These are phyloP conservation scores for Exophiala sideris DNA, from an alignment of 2,329 filamentous ascomycete species.

Conservation along the genomic window DNA sequence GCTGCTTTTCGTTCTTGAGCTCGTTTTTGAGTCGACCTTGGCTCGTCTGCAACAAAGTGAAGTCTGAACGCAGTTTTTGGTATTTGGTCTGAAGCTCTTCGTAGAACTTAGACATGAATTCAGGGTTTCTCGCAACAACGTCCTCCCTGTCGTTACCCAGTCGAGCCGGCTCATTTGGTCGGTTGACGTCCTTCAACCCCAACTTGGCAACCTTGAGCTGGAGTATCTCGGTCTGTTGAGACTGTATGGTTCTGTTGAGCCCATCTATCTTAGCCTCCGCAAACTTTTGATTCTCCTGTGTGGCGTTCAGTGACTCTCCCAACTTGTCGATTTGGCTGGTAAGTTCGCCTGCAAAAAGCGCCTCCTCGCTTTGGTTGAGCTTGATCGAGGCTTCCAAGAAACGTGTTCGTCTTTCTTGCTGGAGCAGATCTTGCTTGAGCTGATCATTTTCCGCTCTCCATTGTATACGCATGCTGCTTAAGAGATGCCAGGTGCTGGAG, in stretches of 20 bases:
- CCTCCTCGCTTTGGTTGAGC: too few relatives aligned
- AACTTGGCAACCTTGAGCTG: neutral
- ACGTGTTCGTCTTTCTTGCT: too few relatives aligned
- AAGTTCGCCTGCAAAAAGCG: too few relatives aligned
- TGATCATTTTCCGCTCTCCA: too few relatives aligned
- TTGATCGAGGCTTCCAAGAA: too few relatives aligned
- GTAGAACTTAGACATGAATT: neutral
- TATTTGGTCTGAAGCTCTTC: neutral
- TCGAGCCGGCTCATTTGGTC: neutral
- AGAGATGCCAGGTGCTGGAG: constrained; percentile 2
- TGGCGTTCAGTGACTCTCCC: neutral
- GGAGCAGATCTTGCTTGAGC: too few relatives aligned
- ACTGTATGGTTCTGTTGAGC: neutral
- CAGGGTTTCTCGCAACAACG: neutral
- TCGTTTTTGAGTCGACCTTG: neutral
- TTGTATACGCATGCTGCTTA: neutral
- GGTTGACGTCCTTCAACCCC: neutral
- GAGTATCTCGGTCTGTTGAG: constrained; percentile 5
- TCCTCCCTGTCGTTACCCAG: neutral
- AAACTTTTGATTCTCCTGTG: neutral
- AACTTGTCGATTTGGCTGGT: too few relatives aligned
- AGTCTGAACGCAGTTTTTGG: neutral
- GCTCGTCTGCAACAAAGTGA: too few relatives aligned
- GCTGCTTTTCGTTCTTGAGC: constrained; percentile 1
- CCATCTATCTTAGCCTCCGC: neutral